Conservation (phyloP, 2,329 filamentous ascomycete genomes). For the Dactylella cylindrospora region DNA sequence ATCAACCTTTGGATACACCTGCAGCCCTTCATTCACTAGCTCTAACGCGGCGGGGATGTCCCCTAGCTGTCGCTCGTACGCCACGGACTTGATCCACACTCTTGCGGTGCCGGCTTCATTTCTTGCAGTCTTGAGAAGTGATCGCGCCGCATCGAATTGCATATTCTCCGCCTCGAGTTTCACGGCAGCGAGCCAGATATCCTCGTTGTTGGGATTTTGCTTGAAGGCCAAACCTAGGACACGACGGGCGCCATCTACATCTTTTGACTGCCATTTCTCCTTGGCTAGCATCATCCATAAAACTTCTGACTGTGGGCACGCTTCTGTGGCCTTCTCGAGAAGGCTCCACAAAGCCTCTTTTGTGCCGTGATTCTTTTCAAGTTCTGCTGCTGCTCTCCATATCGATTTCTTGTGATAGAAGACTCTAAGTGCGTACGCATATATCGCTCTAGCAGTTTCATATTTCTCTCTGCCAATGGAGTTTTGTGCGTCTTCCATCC, state of each 20-base stretch:
- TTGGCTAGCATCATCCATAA: slow-evolving; percentile 95
- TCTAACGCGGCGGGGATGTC: slow-evolving; percentile 79
- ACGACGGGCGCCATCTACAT: slow-evolving; percentile 80
- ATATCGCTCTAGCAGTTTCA: slow-evolving; percentile 89
- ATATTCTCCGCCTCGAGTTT: slow-evolving; percentile 91
- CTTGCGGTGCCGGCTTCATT: slow-evolving; percentile 90
- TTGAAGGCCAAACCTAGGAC: slow-evolving; percentile 89
- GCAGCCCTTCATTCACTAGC: slow-evolving; percentile 80
- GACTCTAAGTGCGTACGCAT: slow-evolving; percentile 82
- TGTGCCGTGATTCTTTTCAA: slow-evolving; percentile 85
- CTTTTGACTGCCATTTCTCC: slow-evolving; percentile 87
- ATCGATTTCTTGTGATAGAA: slow-evolving; percentile 85
- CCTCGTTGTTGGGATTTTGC: slow-evolving; percentile 93
- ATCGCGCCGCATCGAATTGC: slow-evolving; percentile 76
- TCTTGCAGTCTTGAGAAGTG: slow-evolving; percentile 77
- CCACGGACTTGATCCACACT: slow-evolving; percentile 94
- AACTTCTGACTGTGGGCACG: slow-evolving; percentile 85
- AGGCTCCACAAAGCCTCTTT: slow-evolving; percentile 80
- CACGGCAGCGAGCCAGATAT: slow-evolving; percentile 95
- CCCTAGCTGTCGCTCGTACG: slow-evolving; percentile 83
- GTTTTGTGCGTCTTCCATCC: slow-evolving; percentile 87
- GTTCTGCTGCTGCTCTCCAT: slow-evolving; percentile 86
- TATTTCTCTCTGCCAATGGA: slow-evolving; percentile 80
- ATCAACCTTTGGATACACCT: slow-evolving; percentile 77
- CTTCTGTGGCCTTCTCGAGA: slow-evolving; percentile 89